These are phyloP conservation scores for Microthyrium microscopicum DNA, from an alignment of 2,329 filamentous ascomycete species.

Conservation along the genomic window DNA sequence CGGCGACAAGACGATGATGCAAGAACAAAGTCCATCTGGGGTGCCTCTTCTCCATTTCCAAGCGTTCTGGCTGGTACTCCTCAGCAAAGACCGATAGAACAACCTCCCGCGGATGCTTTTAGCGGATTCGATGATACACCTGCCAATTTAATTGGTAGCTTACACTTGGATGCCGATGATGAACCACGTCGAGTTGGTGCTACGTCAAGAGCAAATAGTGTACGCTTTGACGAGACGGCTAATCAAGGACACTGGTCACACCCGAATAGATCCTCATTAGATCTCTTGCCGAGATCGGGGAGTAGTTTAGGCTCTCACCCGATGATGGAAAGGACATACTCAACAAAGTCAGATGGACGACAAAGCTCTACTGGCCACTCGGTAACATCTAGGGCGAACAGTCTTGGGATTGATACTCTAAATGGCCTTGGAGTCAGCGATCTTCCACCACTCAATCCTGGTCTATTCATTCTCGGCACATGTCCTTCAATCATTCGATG, in stretches of 20 bases:
- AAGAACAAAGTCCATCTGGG: slow-evolving; percentile 72
- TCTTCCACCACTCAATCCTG: slow-evolving; percentile 60
- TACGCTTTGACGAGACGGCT: slow-evolving; percentile 92
- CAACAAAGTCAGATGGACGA: slow-evolving; percentile 88
- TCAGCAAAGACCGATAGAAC: slow-evolving; percentile 68
- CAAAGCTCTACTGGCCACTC: slow-evolving; percentile 87
- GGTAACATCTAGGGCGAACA: slow-evolving; percentile 70
- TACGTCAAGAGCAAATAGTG: slow-evolving; percentile 86
- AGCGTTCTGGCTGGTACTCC: slow-evolving; percentile 66
- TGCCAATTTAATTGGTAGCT: slow-evolving; percentile 59
- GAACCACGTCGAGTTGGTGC: slow-evolving; percentile 71
- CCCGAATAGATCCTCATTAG: slow-evolving; percentile 63
- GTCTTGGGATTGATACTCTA: slow-evolving; percentile 67
- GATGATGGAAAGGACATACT: slow-evolving; percentile 79
- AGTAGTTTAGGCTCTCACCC: slow-evolving; percentile 64
- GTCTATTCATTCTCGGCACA: slow-evolving; percentile 69
- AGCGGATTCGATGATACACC: slow-evolving; percentile 81
- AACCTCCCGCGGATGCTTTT: slow-evolving; percentile 70
- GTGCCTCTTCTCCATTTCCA: slow-evolving; percentile 72
- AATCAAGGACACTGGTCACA: slow-evolving; percentile 83
- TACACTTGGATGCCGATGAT: slow-evolving; percentile 77
- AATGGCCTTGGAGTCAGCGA: slow-evolving; percentile 48
- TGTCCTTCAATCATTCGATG: slow-evolving; percentile 91
- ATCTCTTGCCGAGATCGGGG: slow-evolving; percentile 62
- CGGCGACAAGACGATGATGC: slow-evolving; percentile 46